phyloP scores from a whole-genome alignment of 2,329 filamentous ascomycete genomes.

The Macrophomina tecta region DNA sequence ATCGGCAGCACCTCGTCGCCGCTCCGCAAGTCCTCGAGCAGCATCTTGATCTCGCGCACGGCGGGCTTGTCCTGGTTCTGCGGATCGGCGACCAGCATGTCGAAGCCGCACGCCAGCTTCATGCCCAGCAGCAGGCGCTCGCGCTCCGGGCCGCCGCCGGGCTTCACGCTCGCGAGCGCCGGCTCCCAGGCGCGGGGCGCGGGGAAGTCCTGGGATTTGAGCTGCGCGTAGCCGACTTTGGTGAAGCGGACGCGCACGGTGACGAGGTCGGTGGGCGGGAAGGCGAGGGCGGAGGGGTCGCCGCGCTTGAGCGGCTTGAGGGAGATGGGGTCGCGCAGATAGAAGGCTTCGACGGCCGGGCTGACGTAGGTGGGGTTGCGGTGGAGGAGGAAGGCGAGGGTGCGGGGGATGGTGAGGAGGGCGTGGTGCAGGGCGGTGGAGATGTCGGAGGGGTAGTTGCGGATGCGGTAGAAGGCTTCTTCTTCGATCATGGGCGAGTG shows the following conservation, averaged over 20 bases:
- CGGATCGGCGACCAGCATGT: conserved; percentile 77
- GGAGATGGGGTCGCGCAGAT: conserved; percentile 81
- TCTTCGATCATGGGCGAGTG: conserved; percentile 75
- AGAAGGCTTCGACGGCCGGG: conserved; percentile 88
- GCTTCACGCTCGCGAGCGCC: conserved; percentile 40
- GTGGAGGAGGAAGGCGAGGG: conserved; percentile 80
- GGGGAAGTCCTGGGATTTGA: conserved; percentile 82
- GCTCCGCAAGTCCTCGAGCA: conserved; percentile 76
- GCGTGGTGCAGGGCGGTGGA: conserved; percentile 76
- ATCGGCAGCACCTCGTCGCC: conserved; percentile 75
- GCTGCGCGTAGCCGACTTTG: conserved; percentile 86
- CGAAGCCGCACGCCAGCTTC: conserved; percentile 89
- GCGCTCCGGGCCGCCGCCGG: conserved; percentile 38
- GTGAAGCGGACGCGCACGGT: conserved; percentile 82
- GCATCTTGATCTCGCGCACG: conserved; percentile 75
- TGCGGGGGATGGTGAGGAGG: conserved; percentile 76
- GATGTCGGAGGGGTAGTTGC: conserved; percentile 59
- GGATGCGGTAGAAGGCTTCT: conserved; percentile 28
- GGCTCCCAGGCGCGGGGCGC: conserved; percentile 64
- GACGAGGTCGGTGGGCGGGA: conserved; percentile 80
- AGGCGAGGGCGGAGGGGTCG: conserved; percentile 61
- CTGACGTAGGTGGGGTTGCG: conserved; percentile 76
- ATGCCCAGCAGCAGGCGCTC: conserved; percentile 72
- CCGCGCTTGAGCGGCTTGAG: conserved; percentile 69
- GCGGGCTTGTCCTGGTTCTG: conserved; percentile 71